Conservation (phyloP, 1,284 basidiomycete species). For the Apiotrichum gracile region DNA sequence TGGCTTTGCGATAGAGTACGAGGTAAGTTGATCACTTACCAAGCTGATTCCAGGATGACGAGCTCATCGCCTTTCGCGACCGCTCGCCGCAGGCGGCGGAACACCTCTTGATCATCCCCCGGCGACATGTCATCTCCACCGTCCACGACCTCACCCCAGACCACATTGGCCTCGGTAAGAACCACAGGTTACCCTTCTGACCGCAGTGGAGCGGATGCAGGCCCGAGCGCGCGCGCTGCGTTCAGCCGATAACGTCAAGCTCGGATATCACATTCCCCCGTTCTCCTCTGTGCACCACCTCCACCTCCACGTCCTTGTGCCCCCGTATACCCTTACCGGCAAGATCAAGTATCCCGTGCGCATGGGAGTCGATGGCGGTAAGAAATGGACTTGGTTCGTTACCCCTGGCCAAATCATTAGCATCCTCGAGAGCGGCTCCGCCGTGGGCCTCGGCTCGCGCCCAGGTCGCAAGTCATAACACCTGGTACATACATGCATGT, state of each 20-base stretch:
- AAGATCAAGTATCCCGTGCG: slow-evolving; percentile 58
- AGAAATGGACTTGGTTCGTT: slow-evolving; percentile 73
- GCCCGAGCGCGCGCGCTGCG: slow-evolving; percentile 53
- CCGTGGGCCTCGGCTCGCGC: slow-evolving; percentile 49
- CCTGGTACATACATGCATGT: not conserved
- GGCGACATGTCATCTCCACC: slow-evolving; percentile 55
- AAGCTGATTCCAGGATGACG: slow-evolving; percentile 51
- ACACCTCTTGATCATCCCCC: slow-evolving; percentile 64
- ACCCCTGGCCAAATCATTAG: slow-evolving; percentile 58
- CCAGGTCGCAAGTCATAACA: slow-evolving; percentile 1
- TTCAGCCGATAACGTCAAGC: slow-evolving; percentile 45
- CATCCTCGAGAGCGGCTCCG: slow-evolving; percentile 57
- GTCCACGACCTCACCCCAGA: slow-evolving; percentile 51
- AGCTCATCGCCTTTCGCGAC: slow-evolving; percentile 61
- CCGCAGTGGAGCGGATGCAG: slow-evolving; percentile 58
- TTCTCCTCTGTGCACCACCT: slow-evolving; percentile 73
- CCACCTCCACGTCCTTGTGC: slow-evolving; percentile 68
- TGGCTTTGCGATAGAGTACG: slow-evolving; percentile 59
- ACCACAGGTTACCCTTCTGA: not conserved
- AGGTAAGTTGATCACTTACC: slow-evolving; percentile 54
- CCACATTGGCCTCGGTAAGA: slow-evolving; percentile 55
- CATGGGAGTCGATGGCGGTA: slow-evolving; percentile 44
- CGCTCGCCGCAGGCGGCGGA: slow-evolving; percentile 55
- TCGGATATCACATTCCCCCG: slow-evolving; percentile 77
- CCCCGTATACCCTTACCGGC: slow-evolving; percentile 57